phyloP scores from a whole-genome alignment of 2,329 filamentous ascomycete genomes.

The Trichoderma sp. region DNA sequence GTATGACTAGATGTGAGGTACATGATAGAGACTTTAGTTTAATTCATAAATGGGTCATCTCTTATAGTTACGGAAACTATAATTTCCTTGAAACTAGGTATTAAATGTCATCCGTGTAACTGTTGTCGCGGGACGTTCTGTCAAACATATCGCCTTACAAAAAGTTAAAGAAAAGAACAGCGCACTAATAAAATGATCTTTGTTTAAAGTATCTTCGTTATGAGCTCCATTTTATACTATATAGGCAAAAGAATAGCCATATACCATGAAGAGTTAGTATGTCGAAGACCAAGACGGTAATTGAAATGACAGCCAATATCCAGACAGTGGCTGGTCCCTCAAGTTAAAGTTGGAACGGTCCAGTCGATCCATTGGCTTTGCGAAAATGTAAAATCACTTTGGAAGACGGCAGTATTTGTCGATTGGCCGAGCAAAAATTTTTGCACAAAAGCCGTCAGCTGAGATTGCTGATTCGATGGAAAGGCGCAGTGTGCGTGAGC shows the following conservation, averaged over 20 bases:
- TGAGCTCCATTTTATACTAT: neutral
- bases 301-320: neutral
- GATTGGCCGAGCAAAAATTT: neutral
- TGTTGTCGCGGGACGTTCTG: too few species aligned
- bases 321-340: neutral
- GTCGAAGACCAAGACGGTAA: neutral
- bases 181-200: too few species aligned
- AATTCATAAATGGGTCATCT: too few species aligned
- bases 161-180: too few species aligned
- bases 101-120: too few species aligned
- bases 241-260: neutral
- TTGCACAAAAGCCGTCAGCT: slow-evolving; percentile 15
- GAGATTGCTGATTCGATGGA: slow-evolving; percentile 6
- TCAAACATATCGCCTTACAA: too few species aligned
- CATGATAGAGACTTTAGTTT: too few species aligned
- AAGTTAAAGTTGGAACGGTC: neutral
- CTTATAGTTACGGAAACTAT: too few species aligned
- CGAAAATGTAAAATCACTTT: slow-evolving; percentile 8
- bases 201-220: too few species aligned
- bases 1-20: too few species aligned
- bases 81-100: too few species aligned
- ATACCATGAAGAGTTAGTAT: neutral
- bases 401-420: slow-evolving; percentile 6
- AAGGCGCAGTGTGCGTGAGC: slow-evolving; percentile 15
- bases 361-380: slow-evolving; percentile 15